These are phyloP conservation scores for Colletotrichum endophyticum DNA, from an alignment of 2,329 filamentous ascomycete species.

Conservation along the genomic window DNA sequence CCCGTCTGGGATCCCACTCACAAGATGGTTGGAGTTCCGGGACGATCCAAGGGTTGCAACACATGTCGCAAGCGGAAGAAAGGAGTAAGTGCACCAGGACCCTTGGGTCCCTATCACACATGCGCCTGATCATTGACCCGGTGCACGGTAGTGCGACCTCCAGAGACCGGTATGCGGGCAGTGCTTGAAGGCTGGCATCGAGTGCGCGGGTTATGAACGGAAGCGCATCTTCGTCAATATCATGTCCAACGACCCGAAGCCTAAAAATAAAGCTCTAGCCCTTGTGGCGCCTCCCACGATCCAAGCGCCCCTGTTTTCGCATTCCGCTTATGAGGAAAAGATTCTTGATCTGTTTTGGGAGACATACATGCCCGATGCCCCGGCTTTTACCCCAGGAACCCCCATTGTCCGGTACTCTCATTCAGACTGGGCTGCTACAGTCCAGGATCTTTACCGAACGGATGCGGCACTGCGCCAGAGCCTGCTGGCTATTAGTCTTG, in stretches of 20 bases:
- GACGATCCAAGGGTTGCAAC: constrained; percentile 24
- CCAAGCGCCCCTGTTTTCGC: neutral
- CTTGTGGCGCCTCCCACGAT: neutral
- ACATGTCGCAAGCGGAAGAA: constrained; percentile 24
- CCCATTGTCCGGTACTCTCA: neutral
- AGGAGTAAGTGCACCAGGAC: constrained; percentile 14
- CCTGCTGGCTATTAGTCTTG: constrained; percentile 24
- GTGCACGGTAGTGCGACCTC: constrained; percentile 20
- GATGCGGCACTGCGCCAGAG: constrained; percentile 19
- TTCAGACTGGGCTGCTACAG: constrained; percentile 24
- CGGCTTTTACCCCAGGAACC: neutral
- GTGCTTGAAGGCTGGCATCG: constrained; percentile 19
- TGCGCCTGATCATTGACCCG: neutral
- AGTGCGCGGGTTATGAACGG: constrained; percentile 21
- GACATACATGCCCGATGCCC: constrained; percentile 16
- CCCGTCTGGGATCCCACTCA: neutral
- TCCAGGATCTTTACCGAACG: constrained; percentile 22
- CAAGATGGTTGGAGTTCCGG: constrained; percentile 23
- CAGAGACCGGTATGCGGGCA: constrained; percentile 22
- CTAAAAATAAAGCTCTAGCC: neutral
- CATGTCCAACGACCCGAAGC: neutral
- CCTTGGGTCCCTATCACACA: neutral
- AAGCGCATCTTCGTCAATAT: constrained; percentile 23
- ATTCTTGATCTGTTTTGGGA: constrained; percentile 22
- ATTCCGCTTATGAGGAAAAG: constrained; percentile 18